Base-by-base conservation (phyloP, 2,329 filamentous ascomycete genomes). In the Paraphoma sp. region DNA sequence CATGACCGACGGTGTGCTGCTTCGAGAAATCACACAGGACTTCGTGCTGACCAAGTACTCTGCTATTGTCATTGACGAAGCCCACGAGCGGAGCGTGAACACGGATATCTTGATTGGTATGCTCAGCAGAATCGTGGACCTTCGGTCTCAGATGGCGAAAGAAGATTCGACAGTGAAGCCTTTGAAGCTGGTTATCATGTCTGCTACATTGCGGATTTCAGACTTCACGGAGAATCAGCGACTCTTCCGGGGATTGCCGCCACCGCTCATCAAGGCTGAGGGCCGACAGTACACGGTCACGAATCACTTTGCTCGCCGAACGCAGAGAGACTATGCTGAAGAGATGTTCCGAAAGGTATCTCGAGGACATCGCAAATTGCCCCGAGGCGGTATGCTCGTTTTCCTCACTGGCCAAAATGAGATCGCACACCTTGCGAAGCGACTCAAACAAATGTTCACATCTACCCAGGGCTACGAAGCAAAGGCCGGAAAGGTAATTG, bases 91-190 rank as follows among this genome's bases (percentile, higher is more conserved):
- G 68, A 98, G 93, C 69, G 91, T 97, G 68, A 98, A 99, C 72
- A 99, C 96, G 0, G 96, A 99, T 74, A 96, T 99, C 41, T 80
- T 99, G n/a, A 93, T 99, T 64, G 95, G 95, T 48, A 96, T 99
- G 87, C 86, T 98, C 14, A 97, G 93, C 71, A 87, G 94, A 70
- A 93, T 98, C 33, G 91, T 97, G 46, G 92, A 92, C 65, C 80
- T 97, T 51, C 86, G 95, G 56, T 86, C 89, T 51, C 86, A 92
- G 40, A 84, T 97, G 79, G 86, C 86, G 7, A 80, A 85, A 57
- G 89, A 95, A 73, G 86, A 95, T 57, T 80, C 88, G 0, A 85
- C 86, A 1, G 89, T 74, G 51, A 79, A 88, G 62, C 93, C 93
- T 0, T 78, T 99, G 50, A 99, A 98, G 78, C 84, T 99, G 8